Evolutionary conservation across 805 yeast species (phyloP).

Genomic region (Candida sakaeoensis): DNA sequence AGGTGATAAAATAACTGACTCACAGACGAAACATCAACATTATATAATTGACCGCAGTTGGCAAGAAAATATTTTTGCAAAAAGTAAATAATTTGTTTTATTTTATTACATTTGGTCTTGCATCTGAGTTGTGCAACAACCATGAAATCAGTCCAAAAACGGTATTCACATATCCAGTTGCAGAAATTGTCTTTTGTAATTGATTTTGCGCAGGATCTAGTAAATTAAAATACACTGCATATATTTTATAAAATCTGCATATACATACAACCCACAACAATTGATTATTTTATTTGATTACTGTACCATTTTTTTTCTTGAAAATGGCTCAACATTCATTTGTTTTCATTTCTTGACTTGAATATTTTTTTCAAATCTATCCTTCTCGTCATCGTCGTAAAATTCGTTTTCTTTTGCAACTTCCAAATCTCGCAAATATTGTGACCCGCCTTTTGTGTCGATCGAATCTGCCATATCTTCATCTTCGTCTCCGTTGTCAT

Average conservation of each 20-base stretch:
- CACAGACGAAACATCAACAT: background rate
- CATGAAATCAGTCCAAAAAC: background rate
- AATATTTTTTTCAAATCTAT: slow-evolving; percentile 25
- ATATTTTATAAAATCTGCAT: too few species aligned
- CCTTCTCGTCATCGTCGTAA: slow-evolving; percentile 61
- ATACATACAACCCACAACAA: too few species aligned
- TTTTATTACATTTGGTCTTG: background rate
- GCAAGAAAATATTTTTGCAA: background rate
- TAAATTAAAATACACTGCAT: background rate
- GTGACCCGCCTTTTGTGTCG: slow-evolving; percentile 90
- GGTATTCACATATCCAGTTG: background rate
- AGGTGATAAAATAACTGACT: slow-evolving; percentile 5
- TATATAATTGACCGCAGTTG: background rate
- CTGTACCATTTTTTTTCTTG: too few species aligned
- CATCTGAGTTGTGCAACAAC: background rate
- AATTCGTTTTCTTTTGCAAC: slow-evolving; percentile 74
- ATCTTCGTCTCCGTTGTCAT: slow-evolving; percentile 73
- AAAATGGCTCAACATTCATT: too few species aligned
- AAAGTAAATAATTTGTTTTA: background rate
- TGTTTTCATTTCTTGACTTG: too few species aligned
- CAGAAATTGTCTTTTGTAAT: background rate
- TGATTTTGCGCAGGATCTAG: background rate
- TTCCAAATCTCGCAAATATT: slow-evolving; percentile 71
- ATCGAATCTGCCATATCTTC: slow-evolving; percentile 77
- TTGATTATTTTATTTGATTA: too few species aligned